Percentiles rank a stretch among this genome's conserved stretches.
Conservation (phyloP, 2,329 filamentous ascomycete species). For the Botrytis cinerea region DNA sequence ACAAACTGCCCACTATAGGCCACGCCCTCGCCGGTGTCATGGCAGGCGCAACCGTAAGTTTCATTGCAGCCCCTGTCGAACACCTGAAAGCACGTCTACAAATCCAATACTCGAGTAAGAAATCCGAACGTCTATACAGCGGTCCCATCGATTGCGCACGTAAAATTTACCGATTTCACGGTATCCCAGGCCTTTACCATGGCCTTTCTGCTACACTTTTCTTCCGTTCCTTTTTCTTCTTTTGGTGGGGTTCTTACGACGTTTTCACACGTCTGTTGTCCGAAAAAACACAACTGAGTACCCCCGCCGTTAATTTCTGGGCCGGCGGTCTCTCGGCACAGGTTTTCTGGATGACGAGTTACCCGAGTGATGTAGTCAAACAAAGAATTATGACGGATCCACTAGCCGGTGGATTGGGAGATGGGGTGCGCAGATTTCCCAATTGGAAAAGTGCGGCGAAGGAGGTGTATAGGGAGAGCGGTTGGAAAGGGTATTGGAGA, state of each 20-base stretch:
- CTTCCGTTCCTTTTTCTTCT: conserved; percentile 94
- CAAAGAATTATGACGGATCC: conserved; percentile 97
- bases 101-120: conserved; percentile 84
- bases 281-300: conserved; percentile 67
- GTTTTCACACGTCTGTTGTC: conserved; percentile 70
- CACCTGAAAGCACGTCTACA: conserved; percentile 94
- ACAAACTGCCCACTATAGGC: conserved; percentile 70
- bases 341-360: conserved; percentile 90
- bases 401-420: conserved; percentile 67
- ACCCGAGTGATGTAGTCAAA: conserved; percentile 92
- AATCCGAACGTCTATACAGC: conserved; percentile 75
- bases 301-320: conserved; percentile 92
- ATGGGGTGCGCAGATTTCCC: conserved; percentile 68
- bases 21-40: conserved; percentile 86
- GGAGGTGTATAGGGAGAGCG: conserved; percentile 74
- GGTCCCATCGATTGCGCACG: conserved; percentile 82
- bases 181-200: conserved; percentile 79
- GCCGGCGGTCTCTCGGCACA: conserved; percentile 91
- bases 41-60: conserved; percentile 86
- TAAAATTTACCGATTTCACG: conserved; percentile 72
- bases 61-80: conserved; percentile 91
- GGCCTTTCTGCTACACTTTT: conserved; percentile 82
- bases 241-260: conserved; percentile 97
- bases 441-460: conserved; percentile 79
- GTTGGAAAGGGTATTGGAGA: conserved; percentile 82